Base-by-base conservation (phyloP, 176 grass and related monocot genomes). In the Carex pumila region DNA sequence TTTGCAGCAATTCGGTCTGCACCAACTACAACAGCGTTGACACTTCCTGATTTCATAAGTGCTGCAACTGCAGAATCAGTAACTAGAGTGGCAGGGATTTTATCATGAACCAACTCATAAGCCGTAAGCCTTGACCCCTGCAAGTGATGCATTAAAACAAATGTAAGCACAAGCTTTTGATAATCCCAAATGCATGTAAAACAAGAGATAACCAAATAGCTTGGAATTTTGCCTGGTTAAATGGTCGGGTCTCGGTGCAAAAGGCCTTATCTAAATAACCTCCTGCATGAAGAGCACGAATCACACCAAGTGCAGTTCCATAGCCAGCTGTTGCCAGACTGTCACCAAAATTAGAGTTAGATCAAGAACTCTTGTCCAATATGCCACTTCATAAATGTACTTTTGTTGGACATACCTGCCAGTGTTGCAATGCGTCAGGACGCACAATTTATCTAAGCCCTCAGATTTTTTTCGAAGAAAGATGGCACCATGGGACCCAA, bases 291-390 rank as follows among this genome's bases (percentile, higher is more conserved):
- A 98, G 89, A 85, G 95, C 74, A 18, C 95, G 95, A 87, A 98
- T 90, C 53, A 95, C 88, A 37, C 95, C 92, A 37, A 98, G 88
- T 22, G 95, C 95, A 87, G 95, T 95, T 86, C 95, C 95, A 81
- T 95, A 98, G 60, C 95, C 95, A 90, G 95, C 95, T 85, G 95
- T 98, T 58, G 95, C 95, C 56, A 98, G 91, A 85, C 95, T 95
- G 67, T 55, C 9, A 86, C 76, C 39, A 47, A 1, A 89, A 89
- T 76, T 67, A 37, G 45, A 80, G 31, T 22, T 53, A 5, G 19
- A 81, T 55, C 3, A 58, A 81, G 1, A 56, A 56, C 32, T 54
- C 22, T 75, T 61, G 84, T 10, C 60, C 25, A 79, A 80, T 29
- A 43, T 67, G 50, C 8, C 55, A 55, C 37, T 21, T 7, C 52